Base-by-base conservation (phyloP, 2,329 filamentous ascomycete species). In the Sporothrix brunneoviolacea region DNA sequence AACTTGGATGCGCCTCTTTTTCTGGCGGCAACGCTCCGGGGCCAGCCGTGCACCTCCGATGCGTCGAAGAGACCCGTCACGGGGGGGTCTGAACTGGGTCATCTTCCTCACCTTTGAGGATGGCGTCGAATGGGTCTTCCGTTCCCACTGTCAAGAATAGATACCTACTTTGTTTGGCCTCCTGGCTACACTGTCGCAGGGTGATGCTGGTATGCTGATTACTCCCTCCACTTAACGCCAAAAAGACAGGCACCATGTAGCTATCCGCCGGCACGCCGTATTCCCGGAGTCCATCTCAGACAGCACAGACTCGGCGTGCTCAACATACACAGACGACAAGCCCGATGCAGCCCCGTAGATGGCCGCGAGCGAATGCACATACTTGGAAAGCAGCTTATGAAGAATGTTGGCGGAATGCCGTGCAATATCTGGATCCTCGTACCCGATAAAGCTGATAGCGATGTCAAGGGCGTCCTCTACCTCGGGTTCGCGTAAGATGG, bases 341-440 rank as follows among this genome's bases (percentile, higher is more conserved):
- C 5, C 19, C 36, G 27, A 32, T 19, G 36, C 40, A 33, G 35
- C 15, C 27, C 41, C 48, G 41, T 45, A 50, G 41, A 45, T 40
- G 27, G 41, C 28, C 24, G 42, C 41, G 3, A 51, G 27, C 19
- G 42, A 41, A 15, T 27, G 42, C 10, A 41, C 22, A 18, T 51
- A 51, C 28, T n/a, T 30, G 21, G 48, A 21, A 41, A 51, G 35
- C 21, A 51, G 48, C 21, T 7, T 9, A 7, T 36, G n/a, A n/a
- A 35, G 9, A 15, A 40, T 28, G 15, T 21, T 45, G 24, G 41
- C 40, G 16, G 16, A 9, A 3, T 9, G 15, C 21, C 18, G 28
- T 35, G 3, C n/a, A 12, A 4, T 10, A 10, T 36, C 30, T 36
- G 10, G 41, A 33, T 30, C 3, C 27, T 16, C 12, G 16, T 16